phyloP scores from a whole-genome alignment of 768 basidiomycete genomes.

The Collybia nuda region DNA sequence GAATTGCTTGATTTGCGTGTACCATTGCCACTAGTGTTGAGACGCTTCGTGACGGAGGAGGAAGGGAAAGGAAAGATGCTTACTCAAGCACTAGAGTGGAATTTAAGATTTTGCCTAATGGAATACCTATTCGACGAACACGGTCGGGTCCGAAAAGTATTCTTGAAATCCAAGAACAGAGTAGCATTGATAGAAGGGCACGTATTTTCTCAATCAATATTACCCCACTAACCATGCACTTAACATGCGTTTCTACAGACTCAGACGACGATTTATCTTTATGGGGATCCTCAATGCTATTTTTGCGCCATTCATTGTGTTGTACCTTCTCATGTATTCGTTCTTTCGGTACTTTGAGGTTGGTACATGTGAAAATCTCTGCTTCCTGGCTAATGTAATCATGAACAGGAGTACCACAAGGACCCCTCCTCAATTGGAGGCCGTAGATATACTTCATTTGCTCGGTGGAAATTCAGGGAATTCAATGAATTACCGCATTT shows the following conservation, averaged over 20 bases:
- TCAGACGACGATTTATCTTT: conserved; percentile 87
- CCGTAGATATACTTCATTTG: conserved; percentile 90
- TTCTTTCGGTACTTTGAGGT: conserved; percentile 99
- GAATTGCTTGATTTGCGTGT: conserved; percentile 87
- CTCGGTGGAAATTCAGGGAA: conserved; percentile 98
- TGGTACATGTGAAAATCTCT: conserved; percentile 17
- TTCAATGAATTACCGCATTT: conserved; percentile 98
- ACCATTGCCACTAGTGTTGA: conserved; percentile 66
- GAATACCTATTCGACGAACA: conserved; percentile 92
- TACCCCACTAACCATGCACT: neutral
- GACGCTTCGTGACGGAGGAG: conserved; percentile 48
- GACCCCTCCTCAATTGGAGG: conserved; percentile 94
- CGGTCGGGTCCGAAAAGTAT: conserved; percentile 88
- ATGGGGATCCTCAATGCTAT: conserved; percentile 96
- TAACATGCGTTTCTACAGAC: conserved; percentile 38
- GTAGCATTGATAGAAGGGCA: conserved; percentile 81
- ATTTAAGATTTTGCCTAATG: conserved; percentile 92
- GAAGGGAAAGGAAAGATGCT: conserved; percentile 76
- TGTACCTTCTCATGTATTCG: conserved; percentile 96
- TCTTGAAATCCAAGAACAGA: conserved; percentile 84
- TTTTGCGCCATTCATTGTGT: conserved; percentile 94
- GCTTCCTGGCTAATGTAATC: conserved; percentile 7
- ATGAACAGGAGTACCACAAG: conserved; percentile 91
- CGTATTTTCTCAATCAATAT: conserved; percentile 5
- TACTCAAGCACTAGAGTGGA: conserved; percentile 95